Conservation (phyloP, 441 rosid genomes). For the Biscutella auriculata region DNA sequence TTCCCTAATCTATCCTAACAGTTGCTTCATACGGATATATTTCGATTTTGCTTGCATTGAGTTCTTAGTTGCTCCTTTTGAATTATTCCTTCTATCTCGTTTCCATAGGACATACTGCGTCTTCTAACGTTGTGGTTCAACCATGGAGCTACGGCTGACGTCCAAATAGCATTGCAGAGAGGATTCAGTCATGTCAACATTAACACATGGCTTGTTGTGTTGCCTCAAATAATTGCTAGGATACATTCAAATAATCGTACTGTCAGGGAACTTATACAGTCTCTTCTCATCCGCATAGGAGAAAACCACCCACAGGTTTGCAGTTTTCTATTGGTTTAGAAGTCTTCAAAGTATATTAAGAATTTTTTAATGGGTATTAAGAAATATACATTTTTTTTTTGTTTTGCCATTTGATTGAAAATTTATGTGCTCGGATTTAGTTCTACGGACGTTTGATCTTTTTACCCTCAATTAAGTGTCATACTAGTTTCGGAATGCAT, state of each 20-base stretch:
- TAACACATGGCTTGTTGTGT: conserved; percentile 95
- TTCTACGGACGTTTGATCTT: background rate
- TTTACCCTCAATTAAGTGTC: background rate
- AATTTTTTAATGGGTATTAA: background rate
- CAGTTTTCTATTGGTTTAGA: too few species aligned
- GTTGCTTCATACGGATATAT: background rate
- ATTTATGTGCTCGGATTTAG: background rate
- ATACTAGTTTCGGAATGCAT: background rate
- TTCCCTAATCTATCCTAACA: background rate
- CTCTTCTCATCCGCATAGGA: conserved; percentile 94
- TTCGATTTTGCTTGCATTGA: background rate
- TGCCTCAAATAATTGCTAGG: conserved; percentile 99
- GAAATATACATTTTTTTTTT: background rate
- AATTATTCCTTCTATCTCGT: conserved; percentile 8
- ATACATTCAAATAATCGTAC: conserved; percentile 95
- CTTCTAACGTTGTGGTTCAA: conserved; percentile 98
- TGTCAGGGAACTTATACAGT: conserved; percentile 88
- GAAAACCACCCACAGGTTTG: conserved; percentile 96
- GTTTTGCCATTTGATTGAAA: background rate
- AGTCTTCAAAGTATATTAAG: too few species aligned
- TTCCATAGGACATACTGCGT: conserved; percentile 92
- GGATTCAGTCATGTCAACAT: conserved; percentile 92
- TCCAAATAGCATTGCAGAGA: conserved; percentile 76
- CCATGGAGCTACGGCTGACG: conserved; percentile 93
- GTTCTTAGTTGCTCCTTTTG: conserved; percentile 2